Percentiles rank a stretch among this genome's conserved stretches.
Conservation (phyloP, 2,329 filamentous ascomycete species). For the Xylaria sp. region DNA sequence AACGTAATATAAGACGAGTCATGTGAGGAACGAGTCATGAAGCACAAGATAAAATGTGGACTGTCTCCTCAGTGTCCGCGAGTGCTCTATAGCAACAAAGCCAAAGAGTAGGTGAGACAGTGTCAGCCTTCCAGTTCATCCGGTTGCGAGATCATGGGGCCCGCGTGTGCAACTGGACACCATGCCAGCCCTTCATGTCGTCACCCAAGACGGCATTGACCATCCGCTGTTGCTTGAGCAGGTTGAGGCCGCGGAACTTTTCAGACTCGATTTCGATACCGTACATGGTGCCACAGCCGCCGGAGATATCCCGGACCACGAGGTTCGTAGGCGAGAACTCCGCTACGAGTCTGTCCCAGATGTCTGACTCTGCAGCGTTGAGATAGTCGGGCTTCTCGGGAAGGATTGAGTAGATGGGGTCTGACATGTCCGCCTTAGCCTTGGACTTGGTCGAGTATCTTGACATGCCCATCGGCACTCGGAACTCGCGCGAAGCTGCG, state of each 20-base stretch:
- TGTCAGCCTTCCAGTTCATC: neutral
- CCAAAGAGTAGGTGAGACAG: neutral
- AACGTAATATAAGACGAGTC: neutral
- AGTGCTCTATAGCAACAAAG: too few species aligned
- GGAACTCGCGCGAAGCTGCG: neutral
- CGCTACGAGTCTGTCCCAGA: slow-evolving; percentile 49
- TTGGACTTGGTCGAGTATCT: slow-evolving; percentile 27
- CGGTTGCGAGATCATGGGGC: slow-evolving; percentile 35
- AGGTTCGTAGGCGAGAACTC: slow-evolving; percentile 49
- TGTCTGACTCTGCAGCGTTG: slow-evolving; percentile 51
- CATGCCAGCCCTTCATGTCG: slow-evolving; percentile 76
- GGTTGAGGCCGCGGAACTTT: slow-evolving; percentile 62
- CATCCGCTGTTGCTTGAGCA: slow-evolving; percentile 78
- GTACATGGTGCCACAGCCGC: slow-evolving; percentile 85
- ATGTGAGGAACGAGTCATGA: neutral
- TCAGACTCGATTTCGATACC: slow-evolving; percentile 70
- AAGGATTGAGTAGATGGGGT: slow-evolving; percentile 19
- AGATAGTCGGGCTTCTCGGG: slow-evolving; percentile 46
- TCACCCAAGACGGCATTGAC: slow-evolving; percentile 71
- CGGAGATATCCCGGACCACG: slow-evolving; percentile 72
- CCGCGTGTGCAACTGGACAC: slow-evolving; percentile 71
- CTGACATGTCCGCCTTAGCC: slow-evolving; percentile 25
- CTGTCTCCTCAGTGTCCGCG: neutral
- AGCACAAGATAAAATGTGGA: slow-evolving; percentile 1
- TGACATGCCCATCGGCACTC: neutral